Conservation (phyloP, 202 grass and related monocot genomes). For the Brachypodium distachyon region DNA sequence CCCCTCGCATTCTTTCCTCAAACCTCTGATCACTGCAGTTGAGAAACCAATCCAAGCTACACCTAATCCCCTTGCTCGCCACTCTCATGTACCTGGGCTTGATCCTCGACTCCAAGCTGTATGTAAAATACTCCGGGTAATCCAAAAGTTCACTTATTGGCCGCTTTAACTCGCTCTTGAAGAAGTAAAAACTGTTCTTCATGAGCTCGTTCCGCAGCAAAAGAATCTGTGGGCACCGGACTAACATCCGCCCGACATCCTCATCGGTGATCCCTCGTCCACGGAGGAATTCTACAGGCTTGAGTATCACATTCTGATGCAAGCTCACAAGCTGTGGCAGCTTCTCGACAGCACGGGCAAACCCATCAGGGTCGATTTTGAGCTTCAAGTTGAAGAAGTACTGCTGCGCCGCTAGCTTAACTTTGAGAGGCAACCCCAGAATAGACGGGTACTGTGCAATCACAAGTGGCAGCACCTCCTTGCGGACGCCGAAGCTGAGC, state of each 20-base stretch:
- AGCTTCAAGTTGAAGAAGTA: constrained; percentile 94
- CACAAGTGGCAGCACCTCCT: constrained; percentile 57
- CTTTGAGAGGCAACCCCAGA: constrained; percentile 77
- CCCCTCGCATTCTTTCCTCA: constrained; percentile 76
- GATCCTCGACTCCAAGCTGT: constrained; percentile 90
- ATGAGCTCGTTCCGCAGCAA: constrained; percentile 54
- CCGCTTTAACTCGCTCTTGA: constrained; percentile 79
- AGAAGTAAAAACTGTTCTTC: constrained; percentile 92
- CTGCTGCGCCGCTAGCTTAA: constrained; percentile 69
- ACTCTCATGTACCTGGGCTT: constrained; percentile 77
- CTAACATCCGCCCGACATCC: constrained; percentile 66
- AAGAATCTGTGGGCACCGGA: constrained; percentile 74
- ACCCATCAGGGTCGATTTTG: constrained; percentile 70
- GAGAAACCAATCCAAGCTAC: constrained; percentile 87
- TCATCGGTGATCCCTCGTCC: constrained; percentile 56
- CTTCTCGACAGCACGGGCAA: constrained; percentile 60
- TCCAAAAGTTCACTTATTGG: constrained; percentile 65
- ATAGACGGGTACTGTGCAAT: constrained; percentile 64
- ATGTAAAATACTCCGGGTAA: constrained; percentile 91
- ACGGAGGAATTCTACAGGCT: constrained; percentile 64
- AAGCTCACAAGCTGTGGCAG: constrained; percentile 81
- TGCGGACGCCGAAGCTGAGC: constrained; percentile 62
- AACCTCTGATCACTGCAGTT: constrained; percentile 94
- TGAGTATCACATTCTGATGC: constrained; percentile 73
- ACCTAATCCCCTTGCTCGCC: constrained; percentile 50